Conservation (phyloP, 1,139 yeast species). For the Hanseniaspora uvarum region DNA sequence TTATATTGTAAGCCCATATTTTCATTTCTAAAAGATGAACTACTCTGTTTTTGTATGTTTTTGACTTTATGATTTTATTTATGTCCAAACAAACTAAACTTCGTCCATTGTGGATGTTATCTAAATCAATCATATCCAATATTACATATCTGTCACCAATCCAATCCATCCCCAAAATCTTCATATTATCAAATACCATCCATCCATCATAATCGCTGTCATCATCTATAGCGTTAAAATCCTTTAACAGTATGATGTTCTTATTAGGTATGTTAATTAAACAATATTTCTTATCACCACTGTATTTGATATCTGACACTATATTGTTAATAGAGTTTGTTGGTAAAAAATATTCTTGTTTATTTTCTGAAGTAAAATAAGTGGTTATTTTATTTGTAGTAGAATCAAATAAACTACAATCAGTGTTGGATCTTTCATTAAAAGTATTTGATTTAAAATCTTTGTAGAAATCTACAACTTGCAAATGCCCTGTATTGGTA, state of each 20-base stretch:
- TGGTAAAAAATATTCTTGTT: slow-evolving; percentile 24
- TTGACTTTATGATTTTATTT: not conserved
- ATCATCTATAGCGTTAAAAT: slow-evolving; percentile 22
- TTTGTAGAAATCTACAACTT: slow-evolving; percentile 28
- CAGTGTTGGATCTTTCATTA: slow-evolving; percentile 24
- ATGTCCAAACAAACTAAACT: slow-evolving; percentile 16
- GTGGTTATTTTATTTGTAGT: slow-evolving; percentile 19
- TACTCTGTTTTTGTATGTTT: not conserved
- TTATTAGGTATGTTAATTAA: slow-evolving; percentile 29
- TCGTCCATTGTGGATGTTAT: slow-evolving; percentile 19
- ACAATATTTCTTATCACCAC: slow-evolving; percentile 24
- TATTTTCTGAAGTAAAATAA: not conserved
- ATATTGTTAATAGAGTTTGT: slow-evolving; percentile 29
- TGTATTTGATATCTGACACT: slow-evolving; percentile 23
- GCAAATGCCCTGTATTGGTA: slow-evolving; percentile 25
- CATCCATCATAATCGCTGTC: slow-evolving; percentile 20
- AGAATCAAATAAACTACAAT: slow-evolving; percentile 23
- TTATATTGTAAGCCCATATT: slow-evolving; percentile 16
- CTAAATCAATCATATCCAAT: slow-evolving; percentile 25
- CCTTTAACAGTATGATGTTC: slow-evolving; percentile 25
- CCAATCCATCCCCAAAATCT: slow-evolving; percentile 28
- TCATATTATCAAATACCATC: slow-evolving; percentile 26
- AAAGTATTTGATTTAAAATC: slow-evolving; percentile 22
- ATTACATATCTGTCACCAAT: slow-evolving; percentile 28
- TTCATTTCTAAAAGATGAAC: slow-evolving; percentile 12